These are phyloP conservation scores for Trametes pubescens DNA, from an alignment of 1,284 basidiomycete species.

Conservation along the genomic window DNA sequence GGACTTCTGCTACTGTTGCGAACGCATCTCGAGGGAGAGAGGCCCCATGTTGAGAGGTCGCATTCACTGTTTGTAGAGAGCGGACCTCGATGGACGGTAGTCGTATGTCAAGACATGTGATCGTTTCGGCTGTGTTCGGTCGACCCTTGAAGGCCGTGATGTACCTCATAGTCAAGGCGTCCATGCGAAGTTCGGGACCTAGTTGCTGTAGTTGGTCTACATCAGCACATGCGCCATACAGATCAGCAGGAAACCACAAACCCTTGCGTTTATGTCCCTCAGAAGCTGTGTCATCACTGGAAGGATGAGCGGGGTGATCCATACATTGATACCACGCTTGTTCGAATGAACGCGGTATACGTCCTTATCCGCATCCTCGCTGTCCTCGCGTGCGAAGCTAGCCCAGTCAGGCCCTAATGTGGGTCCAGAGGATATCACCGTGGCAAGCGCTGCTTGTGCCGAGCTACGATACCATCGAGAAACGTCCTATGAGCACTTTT, in stretches of 20 bases:
- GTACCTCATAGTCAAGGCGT: slow-evolving; percentile 38
- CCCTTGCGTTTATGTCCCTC: slow-evolving; percentile 32
- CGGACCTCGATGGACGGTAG: slow-evolving; percentile 29
- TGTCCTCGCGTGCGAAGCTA: slow-evolving; percentile 5
- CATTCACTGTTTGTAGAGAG: slow-evolving; percentile 29
- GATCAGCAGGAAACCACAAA: slow-evolving; percentile 22
- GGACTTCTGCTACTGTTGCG: slow-evolving; percentile 22
- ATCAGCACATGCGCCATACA: background rate
- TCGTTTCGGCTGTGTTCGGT: background rate
- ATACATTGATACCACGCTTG: slow-evolving; percentile 29
- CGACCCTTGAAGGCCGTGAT: slow-evolving; percentile 30
- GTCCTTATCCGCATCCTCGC: slow-evolving; percentile 24
- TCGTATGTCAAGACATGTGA: slow-evolving; percentile 32
- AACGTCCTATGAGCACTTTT: slow-evolving; percentile 10
- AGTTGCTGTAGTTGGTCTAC: slow-evolving; percentile 30
- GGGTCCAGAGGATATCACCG: background rate
- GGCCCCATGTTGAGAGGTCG: background rate
- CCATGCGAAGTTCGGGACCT: slow-evolving; percentile 42
- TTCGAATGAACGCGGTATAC: slow-evolving; percentile 31
- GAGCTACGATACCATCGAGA: slow-evolving; percentile 1
- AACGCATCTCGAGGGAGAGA: slow-evolving; percentile 10
- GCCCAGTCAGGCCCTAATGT: background rate
- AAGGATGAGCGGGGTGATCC: slow-evolving; percentile 38
- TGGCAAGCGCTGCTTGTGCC: background rate
- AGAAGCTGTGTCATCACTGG: slow-evolving; percentile 31